Percentiles rank a stretch among this genome's conserved stretches.
These are phyloP conservation scores for Ophiocordyceps australis DNA, from an alignment of 2,329 filamentous ascomycete genomes.

Conservation along the genomic window DNA sequence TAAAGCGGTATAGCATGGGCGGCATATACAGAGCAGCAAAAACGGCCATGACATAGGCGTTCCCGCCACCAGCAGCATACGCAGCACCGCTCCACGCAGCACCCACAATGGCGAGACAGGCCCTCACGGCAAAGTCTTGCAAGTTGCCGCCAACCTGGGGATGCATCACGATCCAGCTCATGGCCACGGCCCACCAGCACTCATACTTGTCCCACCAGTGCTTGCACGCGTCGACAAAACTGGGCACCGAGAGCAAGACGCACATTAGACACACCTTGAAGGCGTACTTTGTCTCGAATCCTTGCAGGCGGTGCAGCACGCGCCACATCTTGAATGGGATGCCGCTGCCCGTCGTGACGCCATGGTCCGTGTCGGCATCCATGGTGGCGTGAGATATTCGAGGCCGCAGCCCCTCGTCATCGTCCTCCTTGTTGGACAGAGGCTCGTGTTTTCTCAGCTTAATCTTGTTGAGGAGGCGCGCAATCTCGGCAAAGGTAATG, in stretches of 20 bases:
- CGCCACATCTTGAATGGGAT: constrained; percentile 29
- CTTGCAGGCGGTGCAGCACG: constrained; percentile 31
- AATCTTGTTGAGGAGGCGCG: constrained; percentile 21
- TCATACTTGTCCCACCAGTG: constrained; percentile 37
- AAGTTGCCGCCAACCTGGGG: constrained; percentile 35
- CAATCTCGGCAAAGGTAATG: constrained; percentile 24
- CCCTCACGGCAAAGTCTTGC: constrained; percentile 35
- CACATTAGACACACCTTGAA: constrained; percentile 35
- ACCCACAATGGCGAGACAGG: constrained; percentile 28
- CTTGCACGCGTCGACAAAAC: constrained; percentile 24
- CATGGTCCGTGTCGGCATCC: constrained; percentile 17
- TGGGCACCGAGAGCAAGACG: constrained; percentile 31
- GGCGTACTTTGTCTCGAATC: constrained; percentile 38
- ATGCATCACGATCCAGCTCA: constrained; percentile 35
- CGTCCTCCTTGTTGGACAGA: constrained; percentile 7
- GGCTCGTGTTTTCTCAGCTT: constrained; percentile 18
- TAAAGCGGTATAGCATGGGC: constrained; percentile 40
- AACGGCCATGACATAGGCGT: constrained; percentile 33
- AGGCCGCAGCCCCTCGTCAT: background rate
- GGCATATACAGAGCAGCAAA: constrained; percentile 38
- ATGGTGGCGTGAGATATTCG: constrained; percentile 16
- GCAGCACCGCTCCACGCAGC: constrained; percentile 35
- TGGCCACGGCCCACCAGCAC: constrained; percentile 38
- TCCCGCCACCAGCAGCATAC: constrained; percentile 29
- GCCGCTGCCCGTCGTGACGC: constrained; percentile 13